phyloP scores from a whole-genome alignment of 176 grass and related monocot genomes.

The Zoysia japonica region DNA sequence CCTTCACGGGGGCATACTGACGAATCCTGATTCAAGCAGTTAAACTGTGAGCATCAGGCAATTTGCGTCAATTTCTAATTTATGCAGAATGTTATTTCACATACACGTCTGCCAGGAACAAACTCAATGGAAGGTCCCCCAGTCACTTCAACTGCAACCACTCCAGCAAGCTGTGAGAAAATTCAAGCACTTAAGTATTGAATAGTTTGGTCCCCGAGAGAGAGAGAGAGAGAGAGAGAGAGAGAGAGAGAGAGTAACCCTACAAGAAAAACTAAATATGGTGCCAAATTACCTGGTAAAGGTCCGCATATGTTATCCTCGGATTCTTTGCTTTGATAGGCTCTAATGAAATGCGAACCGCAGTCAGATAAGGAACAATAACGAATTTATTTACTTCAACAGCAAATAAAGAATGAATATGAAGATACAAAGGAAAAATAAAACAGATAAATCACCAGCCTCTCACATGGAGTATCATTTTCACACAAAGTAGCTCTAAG shows the following conservation, averaged over 20 bases:
- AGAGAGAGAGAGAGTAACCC: too few relatives aligned
- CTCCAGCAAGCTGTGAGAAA: conserved; percentile 81
- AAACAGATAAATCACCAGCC: neutral
- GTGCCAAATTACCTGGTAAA: conserved; percentile 80
- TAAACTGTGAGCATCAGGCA: conserved; percentile 23
- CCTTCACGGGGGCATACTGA: conserved; percentile 88
- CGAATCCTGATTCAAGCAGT: conserved; percentile 73
- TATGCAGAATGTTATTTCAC: conserved; percentile 5
- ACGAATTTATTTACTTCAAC: conserved; percentile 8
- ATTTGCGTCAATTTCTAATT: conserved; percentile 3
- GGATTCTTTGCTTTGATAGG: conserved; percentile 77
- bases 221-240: too few relatives aligned
- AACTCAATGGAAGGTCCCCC: conserved; percentile 85
- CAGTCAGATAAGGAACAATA: conserved; percentile 34
- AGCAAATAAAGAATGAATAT: neutral
- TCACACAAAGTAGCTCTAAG: neutral
- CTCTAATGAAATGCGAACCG: conserved; percentile 51
- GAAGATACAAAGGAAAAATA: too few relatives aligned
- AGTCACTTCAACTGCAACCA: conserved; percentile 93
- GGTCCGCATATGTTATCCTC: conserved; percentile 88
- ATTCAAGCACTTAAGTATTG: conserved; percentile 15
- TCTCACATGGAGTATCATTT: neutral
- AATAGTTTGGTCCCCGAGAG: neutral
- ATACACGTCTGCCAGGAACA: conserved; percentile 80
- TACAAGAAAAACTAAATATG: conserved; percentile 4